Evolutionary conservation across 129 eudicot genomes (phyloP).

Genomic region (Artemisia tridentata): DNA sequence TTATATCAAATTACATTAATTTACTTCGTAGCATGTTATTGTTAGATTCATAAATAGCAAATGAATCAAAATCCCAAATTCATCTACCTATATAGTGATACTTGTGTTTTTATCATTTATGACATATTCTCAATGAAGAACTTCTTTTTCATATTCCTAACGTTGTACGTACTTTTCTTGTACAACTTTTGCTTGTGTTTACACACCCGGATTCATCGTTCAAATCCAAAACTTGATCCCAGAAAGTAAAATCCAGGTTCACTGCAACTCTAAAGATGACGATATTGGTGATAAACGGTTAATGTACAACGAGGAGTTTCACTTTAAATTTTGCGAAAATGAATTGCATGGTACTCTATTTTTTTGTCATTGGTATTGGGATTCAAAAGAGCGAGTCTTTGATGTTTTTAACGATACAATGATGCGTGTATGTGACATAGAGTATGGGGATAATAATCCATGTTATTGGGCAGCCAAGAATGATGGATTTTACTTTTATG

Average conservation of each 20-base stretch:
- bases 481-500: constrained; percentile 6
- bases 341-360: not conserved
- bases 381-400: not conserved
- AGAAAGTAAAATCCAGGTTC: not conserved
- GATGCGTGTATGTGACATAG: not conserved
- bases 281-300: not conserved
- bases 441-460: not conserved
- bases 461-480: constrained; percentile 8
- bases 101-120: not conserved
- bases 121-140: not conserved
- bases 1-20: too few species aligned
- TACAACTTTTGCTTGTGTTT: not conserved
- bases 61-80: too few species aligned
- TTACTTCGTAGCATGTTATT: too few species aligned
- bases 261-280: not conserved
- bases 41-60: too few species aligned
- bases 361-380: not conserved
- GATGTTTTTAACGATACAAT: not conserved
- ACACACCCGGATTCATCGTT: not conserved
- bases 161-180: not conserved
- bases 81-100: not conserved
- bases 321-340: not conserved
- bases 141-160: not conserved
- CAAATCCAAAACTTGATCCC: not conserved
- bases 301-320: not conserved